Percentiles rank a stretch among this genome's conserved stretches.
Evolutionary conservation across 164 flowering plant species (phyloP).

Genomic region (Tinospora cordifolia): DNA sequence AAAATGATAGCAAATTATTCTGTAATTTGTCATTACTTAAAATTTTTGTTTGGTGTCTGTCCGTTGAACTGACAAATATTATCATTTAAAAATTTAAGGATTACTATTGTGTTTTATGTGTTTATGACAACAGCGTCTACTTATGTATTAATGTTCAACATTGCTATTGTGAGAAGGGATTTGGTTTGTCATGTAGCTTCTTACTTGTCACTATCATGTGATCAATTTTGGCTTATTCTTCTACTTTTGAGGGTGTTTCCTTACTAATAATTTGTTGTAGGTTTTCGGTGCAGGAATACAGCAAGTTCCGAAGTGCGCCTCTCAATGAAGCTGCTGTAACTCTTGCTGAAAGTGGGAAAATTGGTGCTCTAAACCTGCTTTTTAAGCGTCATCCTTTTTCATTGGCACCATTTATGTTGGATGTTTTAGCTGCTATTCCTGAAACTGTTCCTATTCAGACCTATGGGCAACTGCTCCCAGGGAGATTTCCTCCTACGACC

Average conservation of each 20-base stretch:
- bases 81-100: too few species aligned
- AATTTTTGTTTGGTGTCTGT: too few species aligned
- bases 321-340: slow-evolving; percentile 58
- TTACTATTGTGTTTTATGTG: too few species aligned
- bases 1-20: too few species aligned
- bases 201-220: background rate
- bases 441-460: slow-evolving; percentile 85
- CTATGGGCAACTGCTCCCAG: slow-evolving; percentile 92
- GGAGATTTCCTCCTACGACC: slow-evolving; percentile 61
- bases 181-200: background rate
- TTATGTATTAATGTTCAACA: too few species aligned
- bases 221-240: background rate
- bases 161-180: too few species aligned
- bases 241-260: background rate
- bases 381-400: slow-evolving; percentile 99
- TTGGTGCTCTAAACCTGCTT: slow-evolving; percentile 89
- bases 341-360: slow-evolving; percentile 89
- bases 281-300: slow-evolving; percentile 75
- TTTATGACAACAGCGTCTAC: too few species aligned
- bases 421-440: slow-evolving; percentile 75
- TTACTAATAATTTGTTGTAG: slow-evolving; percentile 54
- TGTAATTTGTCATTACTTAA: too few species aligned
- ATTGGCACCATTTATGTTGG: slow-evolving; percentile 53
- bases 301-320: slow-evolving; percentile 59
- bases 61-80: too few species aligned